Conservation (phyloP, 495 filamentous ascomycete genomes). For the Trichocladium antarcticum region DNA sequence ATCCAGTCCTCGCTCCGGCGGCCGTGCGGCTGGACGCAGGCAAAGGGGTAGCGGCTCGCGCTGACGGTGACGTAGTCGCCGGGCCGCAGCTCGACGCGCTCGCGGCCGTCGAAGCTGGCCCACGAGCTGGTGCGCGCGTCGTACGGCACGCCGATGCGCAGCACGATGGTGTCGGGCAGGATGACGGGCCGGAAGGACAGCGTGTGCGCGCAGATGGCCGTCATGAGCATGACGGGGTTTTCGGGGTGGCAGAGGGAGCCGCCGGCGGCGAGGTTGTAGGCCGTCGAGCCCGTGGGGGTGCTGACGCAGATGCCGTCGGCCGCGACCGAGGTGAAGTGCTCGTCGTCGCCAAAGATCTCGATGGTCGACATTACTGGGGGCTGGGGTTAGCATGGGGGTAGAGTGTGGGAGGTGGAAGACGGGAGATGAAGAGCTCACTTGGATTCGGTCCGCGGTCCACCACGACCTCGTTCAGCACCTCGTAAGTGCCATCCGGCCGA, state of each 20-base stretch:
- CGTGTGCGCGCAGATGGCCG: constrained; percentile 91
- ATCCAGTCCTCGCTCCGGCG: constrained; percentile 82
- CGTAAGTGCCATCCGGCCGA: constrained; percentile 63
- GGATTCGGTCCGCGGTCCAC: constrained; percentile 86
- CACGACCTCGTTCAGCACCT: constrained; percentile 89
- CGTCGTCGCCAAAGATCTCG: constrained; percentile 89
- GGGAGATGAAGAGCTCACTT: constrained; percentile 40
- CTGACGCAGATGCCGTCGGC: constrained; percentile 85
- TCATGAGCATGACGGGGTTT: constrained; percentile 92
- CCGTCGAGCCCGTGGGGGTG: constrained; percentile 87
- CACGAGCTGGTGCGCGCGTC: constrained; percentile 79
- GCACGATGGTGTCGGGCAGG: constrained; percentile 84
- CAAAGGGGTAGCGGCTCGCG: constrained; percentile 86
- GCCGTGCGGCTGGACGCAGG: constrained; percentile 68
- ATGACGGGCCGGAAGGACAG: constrained; percentile 93
- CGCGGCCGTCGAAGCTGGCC: constrained; percentile 94
- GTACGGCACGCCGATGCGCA: constrained; percentile 86
- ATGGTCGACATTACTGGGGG: constrained; percentile 66
- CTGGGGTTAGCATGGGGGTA: constrained; percentile 15
- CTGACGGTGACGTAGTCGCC: constrained; percentile 96
- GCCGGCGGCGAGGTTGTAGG: constrained; percentile 94
- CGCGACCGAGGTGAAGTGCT: constrained; percentile 80
- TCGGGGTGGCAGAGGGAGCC: constrained; percentile 93
- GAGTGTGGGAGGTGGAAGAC: not conserved
- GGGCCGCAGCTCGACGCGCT: constrained; percentile 72